Conservation (phyloP, 257 asterid genomes). For the Scutellaria minor region DNA sequence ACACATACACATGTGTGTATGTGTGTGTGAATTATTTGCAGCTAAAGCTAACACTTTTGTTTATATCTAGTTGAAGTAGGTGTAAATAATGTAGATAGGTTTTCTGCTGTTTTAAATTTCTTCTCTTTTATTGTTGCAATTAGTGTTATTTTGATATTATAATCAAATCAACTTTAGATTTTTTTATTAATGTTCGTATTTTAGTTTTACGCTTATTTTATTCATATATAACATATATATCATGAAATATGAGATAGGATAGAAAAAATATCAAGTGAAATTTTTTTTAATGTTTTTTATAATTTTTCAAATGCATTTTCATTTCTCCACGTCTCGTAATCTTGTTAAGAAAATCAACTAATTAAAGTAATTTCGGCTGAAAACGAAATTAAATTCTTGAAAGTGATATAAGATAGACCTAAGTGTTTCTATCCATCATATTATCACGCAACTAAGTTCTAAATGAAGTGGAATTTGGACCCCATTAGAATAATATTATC, state of each 20-base stretch:
- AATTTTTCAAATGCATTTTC: background rate
- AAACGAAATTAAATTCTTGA: background rate
- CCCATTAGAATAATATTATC: background rate
- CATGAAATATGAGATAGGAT: too few relatives aligned
- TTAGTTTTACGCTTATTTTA: too few relatives aligned
- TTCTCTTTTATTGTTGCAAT: background rate
- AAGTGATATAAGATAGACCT: background rate
- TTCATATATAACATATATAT: too few relatives aligned
- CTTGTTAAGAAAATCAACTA: background rate
- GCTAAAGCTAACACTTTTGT: background rate
- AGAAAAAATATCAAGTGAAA: background rate
- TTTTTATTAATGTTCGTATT: too few relatives aligned
- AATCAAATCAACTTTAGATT: too few relatives aligned
- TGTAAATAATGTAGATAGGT: conserved; percentile 14
- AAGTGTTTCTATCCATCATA: conserved; percentile 15
- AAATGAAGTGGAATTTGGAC: background rate
- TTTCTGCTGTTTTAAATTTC: background rate
- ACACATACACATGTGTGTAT: background rate
- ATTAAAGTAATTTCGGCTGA: background rate
- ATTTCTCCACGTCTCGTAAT: conserved; percentile 17
- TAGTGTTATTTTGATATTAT: background rate
- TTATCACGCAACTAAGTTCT: background rate
- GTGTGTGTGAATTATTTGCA: background rate
- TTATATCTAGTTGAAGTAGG: background rate
- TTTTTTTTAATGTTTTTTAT: too few relatives aligned